Evolutionary conservation across 1,284 basidiomycete species (phyloP).

Genomic region (Ustilago shanxiensis): DNA sequence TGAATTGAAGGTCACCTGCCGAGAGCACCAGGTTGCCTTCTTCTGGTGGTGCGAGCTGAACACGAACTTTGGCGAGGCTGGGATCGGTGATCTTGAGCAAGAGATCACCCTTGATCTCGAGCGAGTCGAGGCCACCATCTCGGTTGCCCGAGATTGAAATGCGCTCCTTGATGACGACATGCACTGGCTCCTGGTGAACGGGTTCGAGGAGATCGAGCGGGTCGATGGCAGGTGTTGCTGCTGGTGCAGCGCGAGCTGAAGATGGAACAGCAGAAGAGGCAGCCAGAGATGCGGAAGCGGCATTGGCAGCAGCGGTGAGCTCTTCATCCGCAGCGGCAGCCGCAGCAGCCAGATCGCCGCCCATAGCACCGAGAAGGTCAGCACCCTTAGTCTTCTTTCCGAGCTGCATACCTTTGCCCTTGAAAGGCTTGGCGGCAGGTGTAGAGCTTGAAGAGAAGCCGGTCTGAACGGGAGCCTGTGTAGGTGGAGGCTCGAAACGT

Average conservation of each 20-base stretch:
- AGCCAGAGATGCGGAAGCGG: conserved; percentile 64
- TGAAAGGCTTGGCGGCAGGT: conserved; percentile 79
- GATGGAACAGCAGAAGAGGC: conserved; percentile 35
- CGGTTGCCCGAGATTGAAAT: conserved; percentile 84
- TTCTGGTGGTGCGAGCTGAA: conserved; percentile 76
- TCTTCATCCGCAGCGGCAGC: conserved; percentile 71
- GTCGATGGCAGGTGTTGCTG: conserved; percentile 69
- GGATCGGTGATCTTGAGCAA: conserved; percentile 87
- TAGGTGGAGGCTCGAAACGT: conserved; percentile 58
- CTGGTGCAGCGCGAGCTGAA: conserved; percentile 63
- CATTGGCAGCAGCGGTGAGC: conserved; percentile 71
- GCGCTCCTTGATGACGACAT: conserved; percentile 86
- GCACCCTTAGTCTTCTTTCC: conserved; percentile 91
- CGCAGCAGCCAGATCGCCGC: conserved; percentile 70
- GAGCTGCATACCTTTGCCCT: conserved; percentile 97
- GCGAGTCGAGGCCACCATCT: conserved; percentile 88
- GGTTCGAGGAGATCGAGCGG: conserved; percentile 75
- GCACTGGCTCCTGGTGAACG: conserved; percentile 85
- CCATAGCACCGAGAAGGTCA: conserved; percentile 87
- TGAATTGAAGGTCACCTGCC: conserved; percentile 81
- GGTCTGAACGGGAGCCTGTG: conserved; percentile 59
- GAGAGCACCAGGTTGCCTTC: conserved; percentile 77
- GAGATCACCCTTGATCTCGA: conserved; percentile 94
- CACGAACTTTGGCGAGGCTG: conserved; percentile 80
- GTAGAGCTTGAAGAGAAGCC: conserved; percentile 50